Evolutionary conservation across 257 asterid genomes (phyloP).

Genomic region (Mentha longifolia): DNA sequence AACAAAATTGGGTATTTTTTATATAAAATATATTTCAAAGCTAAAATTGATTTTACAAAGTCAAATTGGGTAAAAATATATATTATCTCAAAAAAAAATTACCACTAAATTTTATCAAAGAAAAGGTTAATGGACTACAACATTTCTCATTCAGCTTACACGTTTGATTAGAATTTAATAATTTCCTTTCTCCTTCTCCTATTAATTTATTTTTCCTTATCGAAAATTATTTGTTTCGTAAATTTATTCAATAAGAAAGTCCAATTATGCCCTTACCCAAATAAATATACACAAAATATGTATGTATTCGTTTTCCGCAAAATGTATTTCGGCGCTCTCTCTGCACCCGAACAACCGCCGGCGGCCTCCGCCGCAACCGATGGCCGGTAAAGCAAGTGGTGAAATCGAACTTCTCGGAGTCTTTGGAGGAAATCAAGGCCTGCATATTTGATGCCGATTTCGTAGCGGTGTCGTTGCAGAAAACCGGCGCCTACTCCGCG

Average conservation of each 20-base stretch:
- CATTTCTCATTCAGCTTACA: too few species aligned
- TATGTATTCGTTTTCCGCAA: not conserved
- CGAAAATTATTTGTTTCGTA: not conserved
- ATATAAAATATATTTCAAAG: too few species aligned
- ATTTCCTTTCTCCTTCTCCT: too few species aligned
- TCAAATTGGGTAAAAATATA: too few species aligned
- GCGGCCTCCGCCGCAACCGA: constrained; percentile 33
- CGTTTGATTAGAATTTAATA: too few species aligned
- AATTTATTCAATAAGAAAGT: too few species aligned
- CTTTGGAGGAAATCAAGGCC: constrained; percentile 49
- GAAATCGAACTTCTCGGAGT: constrained; percentile 63
- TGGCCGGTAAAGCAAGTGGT: constrained; percentile 74
- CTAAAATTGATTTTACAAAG: too few species aligned
- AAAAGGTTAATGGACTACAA: too few species aligned
- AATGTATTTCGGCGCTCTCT: constrained; percentile 59
- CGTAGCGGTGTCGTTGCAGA: constrained; percentile 66
- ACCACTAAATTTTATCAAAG: too few species aligned
- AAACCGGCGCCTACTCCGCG: constrained; percentile 78
- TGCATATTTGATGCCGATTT: constrained; percentile 58
- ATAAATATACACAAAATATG: not conserved
- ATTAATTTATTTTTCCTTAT: too few species aligned
- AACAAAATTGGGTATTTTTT: too few species aligned
- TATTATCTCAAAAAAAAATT: too few species aligned
- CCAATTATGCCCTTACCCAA: not conserved
- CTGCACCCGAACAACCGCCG: constrained; percentile 55